Percentiles rank a stretch among this genome's conserved stretches.
phyloP scores from a whole-genome alignment of 169 alveolate species.

The Plasmodium relictum region DNA sequence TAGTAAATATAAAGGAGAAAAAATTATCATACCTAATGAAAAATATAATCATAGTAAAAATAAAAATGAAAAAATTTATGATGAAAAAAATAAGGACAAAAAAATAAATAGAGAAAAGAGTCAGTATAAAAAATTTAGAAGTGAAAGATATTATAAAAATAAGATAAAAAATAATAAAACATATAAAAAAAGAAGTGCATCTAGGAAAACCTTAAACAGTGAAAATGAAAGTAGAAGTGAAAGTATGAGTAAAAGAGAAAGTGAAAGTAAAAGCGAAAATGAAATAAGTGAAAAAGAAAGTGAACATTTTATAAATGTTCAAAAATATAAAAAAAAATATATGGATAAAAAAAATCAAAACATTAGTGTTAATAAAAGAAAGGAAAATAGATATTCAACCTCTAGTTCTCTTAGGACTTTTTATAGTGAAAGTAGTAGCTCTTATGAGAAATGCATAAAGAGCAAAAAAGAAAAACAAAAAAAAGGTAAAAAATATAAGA shows the following conservation, averaged over 20 bases:
- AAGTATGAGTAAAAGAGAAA: constrained; percentile 1
- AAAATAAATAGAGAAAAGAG: background rate
- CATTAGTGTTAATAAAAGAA: background rate
- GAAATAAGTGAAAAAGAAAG: background rate
- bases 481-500: constrained; percentile 13
- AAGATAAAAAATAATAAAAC: background rate
- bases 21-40: background rate
- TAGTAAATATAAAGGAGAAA: constrained; percentile 19
- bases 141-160: background rate
- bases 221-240: constrained; percentile 14
- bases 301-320: background rate
- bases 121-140: background rate
- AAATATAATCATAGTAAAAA: background rate
- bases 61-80: background rate
- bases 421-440: constrained; percentile 12
- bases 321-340: background rate
- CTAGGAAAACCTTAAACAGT: background rate
- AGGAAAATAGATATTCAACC: background rate
- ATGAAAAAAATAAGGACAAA: background rate
- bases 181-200: background rate
- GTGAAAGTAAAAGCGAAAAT: constrained; percentile 1
- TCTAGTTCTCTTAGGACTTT: background rate
- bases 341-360: background rate
- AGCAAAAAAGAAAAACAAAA: constrained; percentile 4
- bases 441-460: background rate